Conservation (phyloP, 1,139 yeast species). For the Geotrichum phurueaensis region DNA sequence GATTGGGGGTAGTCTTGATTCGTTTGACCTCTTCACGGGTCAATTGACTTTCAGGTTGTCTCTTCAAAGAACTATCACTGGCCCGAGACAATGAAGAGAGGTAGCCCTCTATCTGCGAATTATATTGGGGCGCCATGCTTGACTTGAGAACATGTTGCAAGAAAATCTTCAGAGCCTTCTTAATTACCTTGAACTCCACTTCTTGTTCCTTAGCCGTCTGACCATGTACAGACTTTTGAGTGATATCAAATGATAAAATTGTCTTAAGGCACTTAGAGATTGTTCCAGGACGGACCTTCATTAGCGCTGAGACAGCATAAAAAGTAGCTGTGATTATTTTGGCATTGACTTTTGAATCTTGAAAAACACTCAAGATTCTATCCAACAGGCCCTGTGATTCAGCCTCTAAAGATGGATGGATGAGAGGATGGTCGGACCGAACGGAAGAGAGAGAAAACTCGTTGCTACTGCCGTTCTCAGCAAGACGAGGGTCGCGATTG, state of each 20-base stretch:
- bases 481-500: conserved; percentile 34
- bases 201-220: conserved; percentile 25
- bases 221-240: conserved; percentile 22
- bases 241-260: conserved; percentile 34
- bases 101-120: conserved; percentile 31
- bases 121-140: conserved; percentile 26
- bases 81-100: conserved; percentile 27
- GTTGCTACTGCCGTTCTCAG: conserved; percentile 20
- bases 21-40: conserved; percentile 24
- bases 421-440: conserved; percentile 60
- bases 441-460: conserved; percentile 57
- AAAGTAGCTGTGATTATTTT: conserved; percentile 34
- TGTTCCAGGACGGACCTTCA: conserved; percentile 33
- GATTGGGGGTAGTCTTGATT: conserved; percentile 22
- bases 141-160: conserved; percentile 32
- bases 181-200: conserved; percentile 34
- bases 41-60: conserved; percentile 21
- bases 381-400: conserved; percentile 72
- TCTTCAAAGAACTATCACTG: conserved; percentile 28
- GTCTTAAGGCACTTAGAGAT: conserved; percentile 33
- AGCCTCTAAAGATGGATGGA: conserved; percentile 54
- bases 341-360: conserved; percentile 36
- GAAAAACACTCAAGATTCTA: conserved; percentile 50
- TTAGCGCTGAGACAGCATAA: conserved; percentile 34
- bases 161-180: conserved; percentile 35